A percentile compares a stretch with the other conserved stretches of the same genome.
These are phyloP conservation scores for Naegleria lovaniensis DNA, from an alignment of 208 protist species.

Conservation along the genomic window DNA sequence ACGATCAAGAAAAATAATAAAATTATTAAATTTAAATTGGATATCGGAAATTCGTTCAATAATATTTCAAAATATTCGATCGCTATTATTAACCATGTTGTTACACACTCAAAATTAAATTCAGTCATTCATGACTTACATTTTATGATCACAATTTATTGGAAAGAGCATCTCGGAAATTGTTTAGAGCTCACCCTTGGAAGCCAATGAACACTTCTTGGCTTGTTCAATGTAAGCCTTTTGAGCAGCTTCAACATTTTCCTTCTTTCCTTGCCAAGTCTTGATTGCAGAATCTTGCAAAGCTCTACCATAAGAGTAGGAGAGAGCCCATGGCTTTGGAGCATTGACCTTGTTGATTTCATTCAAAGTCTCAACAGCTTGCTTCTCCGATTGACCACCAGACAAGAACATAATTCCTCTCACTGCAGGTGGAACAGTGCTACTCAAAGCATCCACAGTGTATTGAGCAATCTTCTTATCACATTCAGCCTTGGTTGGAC, in stretches of 20 bases:
- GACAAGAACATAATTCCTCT: slow-evolving; percentile 88
- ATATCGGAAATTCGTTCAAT: no score
- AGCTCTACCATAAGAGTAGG: slow-evolving; percentile 90
- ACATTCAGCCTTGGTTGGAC: slow-evolving; percentile 49
- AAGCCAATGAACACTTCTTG: neutral
- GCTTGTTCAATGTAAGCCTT: slow-evolving; percentile 40
- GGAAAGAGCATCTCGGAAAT: no score
- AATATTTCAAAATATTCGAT: no score
- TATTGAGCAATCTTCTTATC: slow-evolving; percentile 69
- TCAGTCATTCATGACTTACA: no score
- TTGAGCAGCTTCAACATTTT: slow-evolving; percentile 59
- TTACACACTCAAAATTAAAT: no score
- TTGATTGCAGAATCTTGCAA: slow-evolving; percentile 79
- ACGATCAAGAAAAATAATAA: no score
- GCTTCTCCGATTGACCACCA: slow-evolving; percentile 86
- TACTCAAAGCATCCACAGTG: slow-evolving; percentile 76
- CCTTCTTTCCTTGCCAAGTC: slow-evolving; percentile 81
- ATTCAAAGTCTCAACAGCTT: slow-evolving; percentile 89
- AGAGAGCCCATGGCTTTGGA: slow-evolving; percentile 71
- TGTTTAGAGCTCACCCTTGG: neutral
- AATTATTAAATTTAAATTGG: no score
- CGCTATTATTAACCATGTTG: no score
- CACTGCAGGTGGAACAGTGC: slow-evolving; percentile 85
- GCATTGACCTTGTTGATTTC: slow-evolving; percentile 74
- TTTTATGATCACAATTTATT: no score